These are phyloP conservation scores for Mycena vitilis DNA, from an alignment of 768 basidiomycete genomes.

Conservation along the genomic window DNA sequence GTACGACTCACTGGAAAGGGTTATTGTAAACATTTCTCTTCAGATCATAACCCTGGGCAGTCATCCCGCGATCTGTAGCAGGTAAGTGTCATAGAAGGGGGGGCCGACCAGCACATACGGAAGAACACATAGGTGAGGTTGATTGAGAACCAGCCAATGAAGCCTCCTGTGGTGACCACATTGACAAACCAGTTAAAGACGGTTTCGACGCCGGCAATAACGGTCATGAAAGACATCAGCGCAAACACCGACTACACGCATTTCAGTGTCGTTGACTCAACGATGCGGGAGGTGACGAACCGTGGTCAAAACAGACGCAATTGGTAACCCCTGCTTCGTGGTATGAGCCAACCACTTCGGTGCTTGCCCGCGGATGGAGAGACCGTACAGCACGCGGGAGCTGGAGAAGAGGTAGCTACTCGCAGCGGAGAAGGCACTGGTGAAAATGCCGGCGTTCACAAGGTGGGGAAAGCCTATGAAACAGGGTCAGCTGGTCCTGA, in stretches of 20 bases:
- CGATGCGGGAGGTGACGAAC: conserved; percentile 42
- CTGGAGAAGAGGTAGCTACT: conserved; percentile 73
- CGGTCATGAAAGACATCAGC: conserved; percentile 73
- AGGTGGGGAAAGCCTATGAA: conserved; percentile 67
- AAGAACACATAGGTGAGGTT: conserved; percentile 81
- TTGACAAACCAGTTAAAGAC: conserved; percentile 50
- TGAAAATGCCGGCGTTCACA: conserved; percentile 79
- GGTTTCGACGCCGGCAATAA: conserved; percentile 64
- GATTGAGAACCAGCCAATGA: conserved; percentile 75
- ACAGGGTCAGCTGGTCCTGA: not conserved
- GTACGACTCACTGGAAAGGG: conserved; percentile 53
- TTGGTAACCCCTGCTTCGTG: conserved; percentile 62
- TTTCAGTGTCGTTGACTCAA: conserved; percentile 50
- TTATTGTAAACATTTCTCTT: conserved; percentile 72
- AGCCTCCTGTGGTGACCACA: conserved; percentile 75
- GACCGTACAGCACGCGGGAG: conserved; percentile 64
- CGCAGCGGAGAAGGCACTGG: conserved; percentile 78
- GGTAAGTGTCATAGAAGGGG: not conserved
- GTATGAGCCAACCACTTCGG: conserved; percentile 56
- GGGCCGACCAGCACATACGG: conserved; percentile 54
- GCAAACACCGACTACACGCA: conserved; percentile 53
- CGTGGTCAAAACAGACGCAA: conserved; percentile 49
- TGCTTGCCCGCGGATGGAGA: conserved; percentile 64
- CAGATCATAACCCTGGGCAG: conserved; percentile 73
- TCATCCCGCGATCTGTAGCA: conserved; percentile 66